Evolutionary conservation across 2,329 filamentous ascomycete species (phyloP), one percentile per base, ranked within the genome.

Genomic region (Ascochyta rabiei): DNA sequence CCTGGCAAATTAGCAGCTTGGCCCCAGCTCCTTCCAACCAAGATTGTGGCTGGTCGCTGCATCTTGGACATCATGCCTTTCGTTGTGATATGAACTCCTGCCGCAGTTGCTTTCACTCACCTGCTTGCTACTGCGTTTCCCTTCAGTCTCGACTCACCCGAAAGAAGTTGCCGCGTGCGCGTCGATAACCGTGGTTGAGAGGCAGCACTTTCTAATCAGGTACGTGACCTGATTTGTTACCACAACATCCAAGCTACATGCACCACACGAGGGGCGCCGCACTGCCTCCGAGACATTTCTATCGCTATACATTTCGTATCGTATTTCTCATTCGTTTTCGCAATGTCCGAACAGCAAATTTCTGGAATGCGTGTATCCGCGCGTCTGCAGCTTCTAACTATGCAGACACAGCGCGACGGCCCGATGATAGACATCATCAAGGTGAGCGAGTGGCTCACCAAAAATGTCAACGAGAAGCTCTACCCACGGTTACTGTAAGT

Each of bases 401-500:
- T 41, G n/a, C 33, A 53, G 46, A 48, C 45, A 53, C 39, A 57
- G 35, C 47, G 33, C 47, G 46, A 55, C 21, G 53, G 53, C 48
- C 61, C 61, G 39, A 80, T 80, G 78, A 71, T 80, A 56, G 77
- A 79, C 63, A 71, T 76, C 45, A 75, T 73, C 48, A 77, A 74
- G 28, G 67, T 80, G 50, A 78, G 72, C 61, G 76, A 78, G 43
- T 70, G 79, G 60, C 69, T 80, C 56, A 75, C 75, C 9, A 70
- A 75, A 47, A 80, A 80, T 63, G 74, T 74, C 50, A 76, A 80
- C 56, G 69, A 75, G 35, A 69, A 74, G 39, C 71, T 80, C 10
- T 80, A 77, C 62, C 76, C 76, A 23, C 73, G 75, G 31, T 77
- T 79, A 66, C 78, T 76, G 74, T 77, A 63, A 65, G 74, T 71